Conservation (phyloP, 2,329 filamentous ascomycete genomes). For the Macroventuria anomochaeta region DNA sequence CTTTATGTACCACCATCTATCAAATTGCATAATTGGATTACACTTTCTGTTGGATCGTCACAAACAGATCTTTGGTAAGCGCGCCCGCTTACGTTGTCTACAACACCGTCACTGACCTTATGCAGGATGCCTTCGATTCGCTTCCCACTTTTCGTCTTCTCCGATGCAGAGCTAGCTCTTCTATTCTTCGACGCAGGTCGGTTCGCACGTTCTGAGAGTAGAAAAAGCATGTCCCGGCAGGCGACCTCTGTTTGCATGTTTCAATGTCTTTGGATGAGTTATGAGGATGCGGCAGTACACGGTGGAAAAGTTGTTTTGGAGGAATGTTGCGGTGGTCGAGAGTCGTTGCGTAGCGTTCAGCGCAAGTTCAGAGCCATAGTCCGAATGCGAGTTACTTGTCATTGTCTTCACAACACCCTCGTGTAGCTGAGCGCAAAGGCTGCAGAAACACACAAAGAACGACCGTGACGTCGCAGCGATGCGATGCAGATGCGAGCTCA, state of each 20-base stretch:
- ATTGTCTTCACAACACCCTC: neutral
- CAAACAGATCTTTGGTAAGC: constrained; percentile 7
- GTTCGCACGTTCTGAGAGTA: neutral
- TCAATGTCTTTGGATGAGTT: constrained; percentile 9
- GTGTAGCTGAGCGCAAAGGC: too few species aligned
- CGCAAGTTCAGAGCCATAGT: neutral
- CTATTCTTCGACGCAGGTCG: neutral
- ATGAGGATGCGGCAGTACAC: neutral
- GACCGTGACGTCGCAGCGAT: neutral
- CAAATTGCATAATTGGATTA: constrained; percentile 25
- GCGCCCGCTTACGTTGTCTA: too few species aligned
- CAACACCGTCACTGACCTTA: neutral
- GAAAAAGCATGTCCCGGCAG: neutral
- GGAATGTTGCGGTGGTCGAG: neutral
- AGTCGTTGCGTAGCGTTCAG: neutral
- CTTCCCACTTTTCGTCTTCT: neutral
- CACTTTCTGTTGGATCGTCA: constrained; percentile 6
- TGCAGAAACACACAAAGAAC: neutral
- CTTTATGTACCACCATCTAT: constrained; percentile 27
- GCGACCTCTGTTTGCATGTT: neutral
- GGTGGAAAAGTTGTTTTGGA: constrained; percentile 6
- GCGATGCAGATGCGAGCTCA: neutral
- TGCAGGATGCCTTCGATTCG: neutral
- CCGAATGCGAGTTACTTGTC: constrained; percentile 3
- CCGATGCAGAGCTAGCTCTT: neutral